Evolutionary conservation across 257 asterid genomes (phyloP), one percentile per base, ranked within the genome.

Genomic region (Nicotiana paniculata): DNA sequence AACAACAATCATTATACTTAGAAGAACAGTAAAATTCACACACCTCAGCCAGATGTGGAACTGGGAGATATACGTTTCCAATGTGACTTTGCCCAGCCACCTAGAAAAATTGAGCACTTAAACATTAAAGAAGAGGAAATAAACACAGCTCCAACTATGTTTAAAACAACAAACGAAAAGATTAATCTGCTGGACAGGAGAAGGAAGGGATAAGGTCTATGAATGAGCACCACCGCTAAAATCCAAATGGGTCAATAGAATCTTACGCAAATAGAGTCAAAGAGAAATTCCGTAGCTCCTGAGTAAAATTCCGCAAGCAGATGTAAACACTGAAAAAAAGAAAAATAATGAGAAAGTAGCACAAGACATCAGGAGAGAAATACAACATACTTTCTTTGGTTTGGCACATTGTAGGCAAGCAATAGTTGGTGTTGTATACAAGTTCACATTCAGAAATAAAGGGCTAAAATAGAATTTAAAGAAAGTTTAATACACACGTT

Each of bases 1-100:
- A 18, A 75, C 63, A 51, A 67, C 80, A 15, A 51, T 39, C 46
- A 16, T 75, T 53, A 75, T 51, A 26, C 4, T 75, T 51, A 53
- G 16, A 26, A 48, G 43, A 51, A 28, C 26, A 53, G 46, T 51
- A 43, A 32, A 77, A 79, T 65, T 37, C 55, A 83, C 91, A 21
- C 30, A 92, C 99, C 99, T 93, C 90, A 96, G 91, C 99, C 99
- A 96, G 83, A 96, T 96, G 90, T 96, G 99, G 83, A 96, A 96
- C 93, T 96, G 99, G 70, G 99, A 96, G 84, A 94, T 96, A 76
- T 96, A 94, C 18, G 99, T 96, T 85, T 94, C 99, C 91, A 96
- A 83, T 10, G 98, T 96, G 84, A 96, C 74, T 89, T 96, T 96
- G 65, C 98, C 99, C 28, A 96, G 97, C 99, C 99, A 96, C 92